Evolutionary conservation across 2,329 filamentous ascomycete genomes (phyloP), one percentile per base, ranked within the genome.

Genomic region (Torrubiellomyces zombiae): DNA sequence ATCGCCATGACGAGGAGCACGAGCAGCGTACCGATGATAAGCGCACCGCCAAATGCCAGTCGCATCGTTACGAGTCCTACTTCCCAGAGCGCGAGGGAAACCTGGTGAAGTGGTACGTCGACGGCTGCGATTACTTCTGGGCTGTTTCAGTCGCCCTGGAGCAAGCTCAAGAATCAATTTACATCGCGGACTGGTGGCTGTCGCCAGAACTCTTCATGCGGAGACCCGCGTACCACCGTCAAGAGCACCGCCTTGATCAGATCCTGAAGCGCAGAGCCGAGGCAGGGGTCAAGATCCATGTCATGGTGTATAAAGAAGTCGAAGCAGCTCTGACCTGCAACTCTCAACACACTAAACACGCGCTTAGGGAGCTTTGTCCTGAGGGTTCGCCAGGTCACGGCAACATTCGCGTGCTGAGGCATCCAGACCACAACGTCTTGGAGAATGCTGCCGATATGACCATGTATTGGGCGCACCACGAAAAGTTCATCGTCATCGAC

Each of bases 111-210:
- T 98, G 86, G 85, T 95, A 94, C 51, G 81, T 95, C 8, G 89
- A 95, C 45, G 89, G 83, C 3, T 65, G 83, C 32, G 79, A 95
- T 53, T 98, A 98, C 51, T 91, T 89, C 48, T 93, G 83, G 75
- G 70, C 89, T 11, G 83, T 98, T 8, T 91, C 83, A 0, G 71
- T 75, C 17, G 86, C 85, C 0, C 61, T 95, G n/a, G 85, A 95
- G 34, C 64, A 74, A 31, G 89, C 89, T 18, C 78, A 78, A 42
- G 86, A 95, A 52, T 76, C 77, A 22, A 94, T 98, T 38, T 98
- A 95, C 50, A 91, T 98, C 36, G 77, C 65, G 31, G 89, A 95
- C 44, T 98, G 86, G 89, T 95, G 89, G 89, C 58, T 95, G 9
- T 91, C 80, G 4, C 89, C 81, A 0, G 80, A 89, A 50, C 53